Percentiles rank a stretch among this genome's conserved stretches.
Evolutionary conservation across 2,329 filamentous ascomycete genomes (phyloP).

Genomic region (Pezizomycotina sp.): DNA sequence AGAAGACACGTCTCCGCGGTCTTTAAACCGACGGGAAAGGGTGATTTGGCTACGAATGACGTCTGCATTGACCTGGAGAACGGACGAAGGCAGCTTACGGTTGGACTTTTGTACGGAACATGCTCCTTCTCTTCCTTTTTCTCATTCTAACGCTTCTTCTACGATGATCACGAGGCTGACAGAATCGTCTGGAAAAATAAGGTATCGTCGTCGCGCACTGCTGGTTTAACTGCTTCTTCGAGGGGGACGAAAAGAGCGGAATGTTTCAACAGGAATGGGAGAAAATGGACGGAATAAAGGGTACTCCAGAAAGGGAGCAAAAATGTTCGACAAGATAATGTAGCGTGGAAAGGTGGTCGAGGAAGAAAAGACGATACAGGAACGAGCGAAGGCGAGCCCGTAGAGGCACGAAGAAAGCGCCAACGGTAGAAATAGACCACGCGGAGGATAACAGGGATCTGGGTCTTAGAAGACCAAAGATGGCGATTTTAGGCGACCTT

Average conservation of each 20-base stretch:
- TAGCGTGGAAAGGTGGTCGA: slow-evolving; percentile 51
- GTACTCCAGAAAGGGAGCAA: slow-evolving; percentile 66
- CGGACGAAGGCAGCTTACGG: slow-evolving; percentile 65
- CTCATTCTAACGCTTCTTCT: too few species aligned
- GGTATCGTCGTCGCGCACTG: slow-evolving; percentile 70
- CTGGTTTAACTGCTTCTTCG: slow-evolving; percentile 94
- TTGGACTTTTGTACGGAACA: slow-evolving; percentile 66
- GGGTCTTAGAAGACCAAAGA: too few species aligned
- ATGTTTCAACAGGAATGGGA: slow-evolving; percentile 59
- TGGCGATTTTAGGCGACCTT: too few species aligned
- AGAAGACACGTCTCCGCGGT: slow-evolving; percentile 45
- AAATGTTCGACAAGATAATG: slow-evolving; percentile 67
- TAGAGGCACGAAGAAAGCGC: too few species aligned
- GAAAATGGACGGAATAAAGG: slow-evolving; percentile 86
- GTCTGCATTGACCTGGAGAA: slow-evolving; percentile 82
- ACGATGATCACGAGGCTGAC: too few species aligned
- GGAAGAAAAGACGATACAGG: too few species aligned
- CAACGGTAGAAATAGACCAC: too few species aligned
- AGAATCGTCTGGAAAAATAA: too few species aligned
- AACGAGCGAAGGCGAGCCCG: too few species aligned
- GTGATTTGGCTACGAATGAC: slow-evolving; percentile 65
- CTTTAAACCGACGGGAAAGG: slow-evolving; percentile 51
- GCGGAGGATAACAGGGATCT: too few species aligned
- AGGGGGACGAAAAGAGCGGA: slow-evolving; percentile 56
- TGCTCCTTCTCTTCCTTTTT: background rate